Base-by-base conservation (phyloP, 2,329 filamentous ascomycete genomes). In the Emergomyces orientalis region DNA sequence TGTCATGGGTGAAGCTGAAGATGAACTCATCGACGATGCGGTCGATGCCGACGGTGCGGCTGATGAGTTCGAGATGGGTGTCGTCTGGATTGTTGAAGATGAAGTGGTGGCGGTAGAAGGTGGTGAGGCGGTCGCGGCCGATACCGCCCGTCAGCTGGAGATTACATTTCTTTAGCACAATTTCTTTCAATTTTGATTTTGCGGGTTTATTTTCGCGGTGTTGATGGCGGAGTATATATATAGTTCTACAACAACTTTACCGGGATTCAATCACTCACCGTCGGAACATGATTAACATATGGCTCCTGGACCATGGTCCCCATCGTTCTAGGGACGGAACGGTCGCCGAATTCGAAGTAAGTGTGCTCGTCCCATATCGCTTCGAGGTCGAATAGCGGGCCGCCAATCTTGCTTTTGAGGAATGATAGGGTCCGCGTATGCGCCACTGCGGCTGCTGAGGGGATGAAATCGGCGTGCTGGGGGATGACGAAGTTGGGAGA, bases 291-390 rank as follows among this genome's bases (percentile, higher is more conserved):
- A 62, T 73, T 72, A 49, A 72, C 66, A 63, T 70, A 69, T 6
- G 69, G 69, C 25, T 72, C 68, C 11, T 64, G 52, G 5, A 68
- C 68, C 69, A 72, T 69, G 2, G 67, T 69, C 25, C 67, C 67
- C 65, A 72, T 71, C 43, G 77, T 75, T 39, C 75, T 83, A 65
- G 85, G 84, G 0, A 90, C 88, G 1, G 84, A 84, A 13, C 88
- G 81, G 62, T 86, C 84, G 1, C 74, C 84, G 71, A 92, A 92
- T 71, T 91, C 88, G 67, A 82, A 88, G 52, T 81, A 80, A 0
- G 86, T 88, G 71, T 93, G 88, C 73, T 91, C 88, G 8, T 91
- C 88, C 89, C 89, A 93, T 58, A 91, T 86, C 1, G 81, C 81
- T 70, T 92, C 89, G 9, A 92, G 82, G 67, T 91, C 87, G 69